Conservation (phyloP, 768 basidiomycete genomes). For the Crucibulum laeve region DNA sequence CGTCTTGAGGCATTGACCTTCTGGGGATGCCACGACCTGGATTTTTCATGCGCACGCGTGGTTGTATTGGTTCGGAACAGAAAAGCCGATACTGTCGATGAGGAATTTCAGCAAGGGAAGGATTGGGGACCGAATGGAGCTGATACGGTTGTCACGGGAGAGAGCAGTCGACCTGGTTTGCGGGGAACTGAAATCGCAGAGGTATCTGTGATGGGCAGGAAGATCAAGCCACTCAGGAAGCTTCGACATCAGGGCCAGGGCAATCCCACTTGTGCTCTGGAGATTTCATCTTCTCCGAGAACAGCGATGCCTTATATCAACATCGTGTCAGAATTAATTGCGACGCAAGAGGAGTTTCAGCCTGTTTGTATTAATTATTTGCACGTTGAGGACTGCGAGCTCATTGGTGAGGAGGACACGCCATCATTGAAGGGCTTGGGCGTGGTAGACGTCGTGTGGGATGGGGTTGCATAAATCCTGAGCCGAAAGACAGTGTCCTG, state of each 20-base stretch:
- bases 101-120: neutral
- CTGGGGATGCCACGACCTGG: conserved; percentile 45
- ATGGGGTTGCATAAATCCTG: conserved; percentile 11
- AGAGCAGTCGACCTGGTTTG: conserved; percentile 4
- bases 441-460: conserved; percentile 30
- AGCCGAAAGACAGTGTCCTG: neutral
- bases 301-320: conserved; percentile 13
- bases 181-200: conserved; percentile 10
- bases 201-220: conserved; percentile 14
- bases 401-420: conserved; percentile 32
- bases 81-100: conserved; percentile 12
- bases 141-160: conserved; percentile 8
- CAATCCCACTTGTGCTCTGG: neutral
- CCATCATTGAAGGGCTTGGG: conserved; percentile 32
- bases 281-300: conserved; percentile 4
- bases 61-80: conserved; percentile 35
- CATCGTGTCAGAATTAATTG: conserved; percentile 27
- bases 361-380: conserved; percentile 35
- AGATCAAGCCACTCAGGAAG: conserved; percentile 34
- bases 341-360: conserved; percentile 28
- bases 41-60: conserved; percentile 27
- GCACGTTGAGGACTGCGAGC: conserved; percentile 35
- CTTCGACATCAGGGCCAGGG: conserved; percentile 15
- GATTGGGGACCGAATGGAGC: conserved; percentile 7
- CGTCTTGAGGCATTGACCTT: conserved; percentile 45